A percentile compares a stretch with the other conserved stretches of the same genome.
Evolutionary conservation across 2,329 filamentous ascomycete genomes (phyloP).

Genomic region (Aureobasidium sp.): DNA sequence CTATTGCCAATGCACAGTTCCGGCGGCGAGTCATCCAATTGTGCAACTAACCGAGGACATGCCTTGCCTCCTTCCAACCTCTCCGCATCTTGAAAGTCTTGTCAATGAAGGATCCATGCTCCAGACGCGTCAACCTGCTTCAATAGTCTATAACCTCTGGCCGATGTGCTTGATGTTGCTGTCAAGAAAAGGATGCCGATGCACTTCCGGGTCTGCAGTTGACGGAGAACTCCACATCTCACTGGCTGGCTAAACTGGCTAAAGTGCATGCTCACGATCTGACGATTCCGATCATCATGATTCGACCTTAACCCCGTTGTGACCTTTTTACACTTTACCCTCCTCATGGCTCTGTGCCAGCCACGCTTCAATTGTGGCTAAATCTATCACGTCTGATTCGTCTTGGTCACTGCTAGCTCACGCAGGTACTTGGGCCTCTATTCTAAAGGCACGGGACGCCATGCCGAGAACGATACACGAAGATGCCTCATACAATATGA

Average conservation of each 20-base stretch:
- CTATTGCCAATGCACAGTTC: neutral
- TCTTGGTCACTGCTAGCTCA: neutral
- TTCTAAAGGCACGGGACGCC: neutral
- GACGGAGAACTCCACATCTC: neutral
- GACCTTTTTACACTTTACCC: neutral
- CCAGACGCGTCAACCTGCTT: neutral
- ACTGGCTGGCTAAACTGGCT: conserved; percentile 9
- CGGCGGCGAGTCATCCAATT: neutral
- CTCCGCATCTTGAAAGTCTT: neutral
- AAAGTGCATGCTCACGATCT: neutral
- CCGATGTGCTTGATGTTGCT: neutral
- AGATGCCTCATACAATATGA: neutral
- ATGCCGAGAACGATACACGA: neutral
- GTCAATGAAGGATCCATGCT: neutral
- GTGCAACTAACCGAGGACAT: neutral
- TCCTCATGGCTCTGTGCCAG: neutral
- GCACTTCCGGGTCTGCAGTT: neutral
- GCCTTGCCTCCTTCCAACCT: neutral
- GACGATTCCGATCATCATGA: neutral
- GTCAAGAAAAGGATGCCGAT: neutral
- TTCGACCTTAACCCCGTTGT: neutral
- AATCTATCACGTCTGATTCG: neutral
- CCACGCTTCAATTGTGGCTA: conserved; percentile 8
- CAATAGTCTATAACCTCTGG: neutral
- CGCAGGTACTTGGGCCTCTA: conserved; percentile 5